Evolutionary conservation across 148 eudicot genomes (phyloP).

Genomic region (Heliosperma pusillum): DNA sequence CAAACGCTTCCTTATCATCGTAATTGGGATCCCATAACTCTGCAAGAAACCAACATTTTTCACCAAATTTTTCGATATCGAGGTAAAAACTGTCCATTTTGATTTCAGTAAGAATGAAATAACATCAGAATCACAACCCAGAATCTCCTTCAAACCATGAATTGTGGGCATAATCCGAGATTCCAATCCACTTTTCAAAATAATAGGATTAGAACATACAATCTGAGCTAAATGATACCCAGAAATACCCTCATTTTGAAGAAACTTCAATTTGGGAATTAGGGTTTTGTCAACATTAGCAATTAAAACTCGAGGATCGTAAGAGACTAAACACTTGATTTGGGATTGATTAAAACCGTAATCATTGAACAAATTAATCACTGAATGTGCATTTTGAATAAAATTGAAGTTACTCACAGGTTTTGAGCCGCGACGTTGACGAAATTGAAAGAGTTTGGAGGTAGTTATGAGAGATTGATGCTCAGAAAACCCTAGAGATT

Average conservation of each 20-base stretch:
- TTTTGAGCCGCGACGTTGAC: not conserved
- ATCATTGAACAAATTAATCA: constrained; percentile 22
- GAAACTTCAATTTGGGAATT: constrained; percentile 33
- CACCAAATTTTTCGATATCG: not conserved
- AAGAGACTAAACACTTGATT: constrained; percentile 21
- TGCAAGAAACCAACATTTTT: constrained; percentile 24
- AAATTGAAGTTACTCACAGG: constrained; percentile 23
- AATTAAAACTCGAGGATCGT: constrained; percentile 20
- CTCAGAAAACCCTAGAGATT: constrained; percentile 25
- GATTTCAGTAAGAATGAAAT: not conserved
- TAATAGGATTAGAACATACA: not conserved
- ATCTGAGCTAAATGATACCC: constrained; percentile 12
- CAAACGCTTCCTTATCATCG: constrained; percentile 6
- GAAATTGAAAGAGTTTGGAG: too few relatives aligned
- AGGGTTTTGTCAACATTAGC: constrained; percentile 30
- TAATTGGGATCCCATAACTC: constrained; percentile 19
- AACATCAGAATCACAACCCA: constrained; percentile 25
- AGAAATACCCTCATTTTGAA: constrained; percentile 27
- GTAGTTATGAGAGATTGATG: constrained; percentile 19
- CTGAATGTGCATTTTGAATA: constrained; percentile 26
- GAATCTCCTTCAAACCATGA: not conserved
- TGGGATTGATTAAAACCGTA: constrained; percentile 26
- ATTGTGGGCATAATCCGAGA: not conserved
- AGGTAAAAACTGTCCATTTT: not conserved
- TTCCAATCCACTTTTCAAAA: not conserved